Evolutionary conservation across 768 basidiomycete species (phyloP).

Genomic region (Pisolithus orientalis): DNA sequence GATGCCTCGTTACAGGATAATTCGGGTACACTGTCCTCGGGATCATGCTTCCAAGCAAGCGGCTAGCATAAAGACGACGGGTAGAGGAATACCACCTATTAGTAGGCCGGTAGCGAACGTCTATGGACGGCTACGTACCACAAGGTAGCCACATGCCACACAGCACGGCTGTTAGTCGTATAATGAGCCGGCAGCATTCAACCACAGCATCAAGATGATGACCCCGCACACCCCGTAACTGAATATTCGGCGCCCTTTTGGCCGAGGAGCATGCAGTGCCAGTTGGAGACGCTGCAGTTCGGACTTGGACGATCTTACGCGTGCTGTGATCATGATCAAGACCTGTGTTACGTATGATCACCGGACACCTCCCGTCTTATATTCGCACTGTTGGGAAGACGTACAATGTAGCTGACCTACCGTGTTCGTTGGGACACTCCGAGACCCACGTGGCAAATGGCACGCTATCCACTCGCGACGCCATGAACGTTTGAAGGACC

Average conservation of each 20-base stretch:
- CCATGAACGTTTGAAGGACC: no score
- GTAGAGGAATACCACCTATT: neutral
- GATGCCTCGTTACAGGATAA: neutral
- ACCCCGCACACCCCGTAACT: neutral
- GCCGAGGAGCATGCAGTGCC: neutral
- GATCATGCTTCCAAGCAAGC: neutral
- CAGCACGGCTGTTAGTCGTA: neutral
- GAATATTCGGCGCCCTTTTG: neutral
- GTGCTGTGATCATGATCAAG: no score
- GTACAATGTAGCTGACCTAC: no score
- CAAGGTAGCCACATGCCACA: neutral
- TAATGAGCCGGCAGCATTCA: neutral
- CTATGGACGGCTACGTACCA: neutral
- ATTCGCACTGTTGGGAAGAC: no score
- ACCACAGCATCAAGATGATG: neutral
- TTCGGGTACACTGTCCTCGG: neutral
- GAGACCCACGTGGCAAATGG: no score
- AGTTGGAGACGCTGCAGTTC: neutral
- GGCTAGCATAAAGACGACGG: neutral
- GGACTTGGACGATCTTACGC: neutral
- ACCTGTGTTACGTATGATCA: no score
- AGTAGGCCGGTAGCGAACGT: neutral
- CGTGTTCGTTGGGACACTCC: no score
- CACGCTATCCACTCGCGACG: no score
- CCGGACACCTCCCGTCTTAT: no score